Conservation (phyloP, 2,329 filamentous ascomycete species). For the Xylaria hypoxylon region DNA sequence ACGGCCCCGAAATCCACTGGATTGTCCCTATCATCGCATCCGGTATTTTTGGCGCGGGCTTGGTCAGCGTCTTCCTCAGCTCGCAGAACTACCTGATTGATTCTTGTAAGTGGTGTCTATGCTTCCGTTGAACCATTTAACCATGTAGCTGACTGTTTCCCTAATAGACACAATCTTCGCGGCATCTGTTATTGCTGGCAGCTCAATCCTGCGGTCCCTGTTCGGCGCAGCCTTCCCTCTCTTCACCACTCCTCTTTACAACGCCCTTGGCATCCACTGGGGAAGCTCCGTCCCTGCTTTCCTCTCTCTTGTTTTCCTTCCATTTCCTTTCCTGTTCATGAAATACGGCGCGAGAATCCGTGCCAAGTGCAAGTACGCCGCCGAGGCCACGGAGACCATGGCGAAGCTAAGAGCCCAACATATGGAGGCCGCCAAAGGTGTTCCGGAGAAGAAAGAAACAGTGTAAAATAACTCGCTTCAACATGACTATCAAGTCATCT, state of each 20-base stretch:
- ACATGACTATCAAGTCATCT: constrained; percentile 28
- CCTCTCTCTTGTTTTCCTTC: constrained; percentile 76
- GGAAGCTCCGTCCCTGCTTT: constrained; percentile 79
- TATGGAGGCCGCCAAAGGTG: constrained; percentile 23
- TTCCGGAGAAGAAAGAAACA: constrained; percentile 29
- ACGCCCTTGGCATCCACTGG: constrained; percentile 78
- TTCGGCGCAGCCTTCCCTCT: constrained; percentile 73
- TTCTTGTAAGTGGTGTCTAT: constrained; percentile 51
- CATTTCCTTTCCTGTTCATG: constrained; percentile 82
- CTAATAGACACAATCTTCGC: constrained; percentile 75
- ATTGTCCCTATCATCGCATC: constrained; percentile 57
- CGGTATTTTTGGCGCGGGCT: constrained; percentile 54
- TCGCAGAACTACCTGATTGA: constrained; percentile 70
- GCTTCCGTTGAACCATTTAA: background rate
- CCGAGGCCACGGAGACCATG: constrained; percentile 68
- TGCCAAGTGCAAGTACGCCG: constrained; percentile 75
- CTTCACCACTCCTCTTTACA: constrained; percentile 67
- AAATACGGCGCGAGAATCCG: constrained; percentile 75
- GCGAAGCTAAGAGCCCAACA: constrained; percentile 39
- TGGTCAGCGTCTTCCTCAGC: constrained; percentile 68
- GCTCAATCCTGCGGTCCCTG: constrained; percentile 68
- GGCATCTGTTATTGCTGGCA: constrained; percentile 70
- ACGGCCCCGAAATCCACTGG: constrained; percentile 64
- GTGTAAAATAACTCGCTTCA: constrained; percentile 24
- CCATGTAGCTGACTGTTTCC: background rate